phyloP scores from a whole-genome alignment of 2,329 filamentous ascomycete genomes.

The Blastomyces emzantsi region DNA sequence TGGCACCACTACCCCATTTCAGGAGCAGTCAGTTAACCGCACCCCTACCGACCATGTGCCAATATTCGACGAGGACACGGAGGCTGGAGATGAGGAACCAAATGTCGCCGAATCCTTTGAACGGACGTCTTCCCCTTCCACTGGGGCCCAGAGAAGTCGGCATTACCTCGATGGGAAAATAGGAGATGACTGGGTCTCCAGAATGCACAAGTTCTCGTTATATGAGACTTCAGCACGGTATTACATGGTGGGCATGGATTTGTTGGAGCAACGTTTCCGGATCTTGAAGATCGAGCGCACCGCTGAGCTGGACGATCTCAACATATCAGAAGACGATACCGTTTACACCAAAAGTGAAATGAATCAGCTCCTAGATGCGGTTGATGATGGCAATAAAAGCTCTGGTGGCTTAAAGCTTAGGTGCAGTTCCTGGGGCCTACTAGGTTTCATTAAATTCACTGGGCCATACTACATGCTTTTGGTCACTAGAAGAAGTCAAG shows the following conservation, averaged over 20 bases:
- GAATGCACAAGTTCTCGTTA: conserved; percentile 94
- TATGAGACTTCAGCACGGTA: conserved; percentile 92
- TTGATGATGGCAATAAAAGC: conserved; percentile 88
- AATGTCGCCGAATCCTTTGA: conserved; percentile 38
- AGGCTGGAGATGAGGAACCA: conserved; percentile 39
- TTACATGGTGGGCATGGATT: conserved; percentile 88
- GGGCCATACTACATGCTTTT: conserved; percentile 95
- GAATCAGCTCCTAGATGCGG: conserved; percentile 83
- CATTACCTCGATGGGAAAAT: conserved; percentile 27
- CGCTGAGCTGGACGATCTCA: conserved; percentile 66
- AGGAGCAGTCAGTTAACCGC: background rate
- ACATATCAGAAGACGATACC: conserved; percentile 86
- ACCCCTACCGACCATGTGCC: conserved; percentile 17
- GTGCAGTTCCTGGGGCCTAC: conserved; percentile 83
- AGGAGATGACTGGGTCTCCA: conserved; percentile 39
- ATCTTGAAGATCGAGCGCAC: conserved; percentile 94
- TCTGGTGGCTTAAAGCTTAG: conserved; percentile 84
- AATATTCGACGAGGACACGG: conserved; percentile 26
- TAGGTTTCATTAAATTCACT: conserved; percentile 94
- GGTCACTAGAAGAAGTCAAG: conserved; percentile 91
- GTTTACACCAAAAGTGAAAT: conserved; percentile 89
- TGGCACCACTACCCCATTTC: background rate
- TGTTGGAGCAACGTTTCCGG: conserved; percentile 78
- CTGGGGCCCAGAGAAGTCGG: conserved; percentile 31
- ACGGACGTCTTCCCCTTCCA: conserved; percentile 32